Percentiles rank a stretch among this genome's conserved stretches.
phyloP scores from a whole-genome alignment of 371 early-diverging fungal genomes.

The Lichtheimia corymbifera region DNA sequence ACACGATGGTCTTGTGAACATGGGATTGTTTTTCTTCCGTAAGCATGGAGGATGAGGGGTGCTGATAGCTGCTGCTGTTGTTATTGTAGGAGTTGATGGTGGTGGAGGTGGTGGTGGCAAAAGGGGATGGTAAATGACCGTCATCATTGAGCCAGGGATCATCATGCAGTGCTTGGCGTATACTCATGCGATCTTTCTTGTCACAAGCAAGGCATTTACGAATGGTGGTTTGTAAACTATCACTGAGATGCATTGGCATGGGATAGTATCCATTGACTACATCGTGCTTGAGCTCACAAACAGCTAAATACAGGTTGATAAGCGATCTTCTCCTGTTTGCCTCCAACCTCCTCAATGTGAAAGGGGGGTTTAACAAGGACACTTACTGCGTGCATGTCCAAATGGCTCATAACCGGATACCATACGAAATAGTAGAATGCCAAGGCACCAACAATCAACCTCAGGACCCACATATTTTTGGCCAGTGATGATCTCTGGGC shows the following conservation, averaged over 20 bases:
- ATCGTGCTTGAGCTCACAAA: slow-evolving; percentile 67
- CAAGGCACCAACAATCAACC: slow-evolving; percentile 76
- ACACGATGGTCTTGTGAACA: slow-evolving; percentile 29
- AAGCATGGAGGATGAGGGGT: slow-evolving; percentile 3
- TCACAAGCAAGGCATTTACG: slow-evolving; percentile 53
- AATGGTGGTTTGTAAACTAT: slow-evolving; percentile 48
- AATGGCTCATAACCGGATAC: slow-evolving; percentile 89
- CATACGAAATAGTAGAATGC: slow-evolving; percentile 87
- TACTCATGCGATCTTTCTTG: slow-evolving; percentile 42
- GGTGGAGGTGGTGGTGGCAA: slow-evolving; percentile 11
- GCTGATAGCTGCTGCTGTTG: background rate
- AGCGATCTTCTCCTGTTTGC: too few species aligned
- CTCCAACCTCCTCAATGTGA: slow-evolving; percentile 8
- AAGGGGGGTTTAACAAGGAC: background rate
- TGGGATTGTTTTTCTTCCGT: slow-evolving; percentile 23
- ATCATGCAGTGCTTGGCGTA: slow-evolving; percentile 43
- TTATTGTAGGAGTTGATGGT: slow-evolving; percentile 2
- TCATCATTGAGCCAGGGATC: slow-evolving; percentile 56
- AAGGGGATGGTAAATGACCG: slow-evolving; percentile 28
- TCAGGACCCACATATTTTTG: slow-evolving; percentile 63
- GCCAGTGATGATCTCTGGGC: slow-evolving; percentile 68
- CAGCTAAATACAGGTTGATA: slow-evolving; percentile 30
- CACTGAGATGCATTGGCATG: slow-evolving; percentile 51
- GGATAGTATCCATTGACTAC: slow-evolving; percentile 62
- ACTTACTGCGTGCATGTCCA: slow-evolving; percentile 53